phyloP scores from a whole-genome alignment of 805 yeast genomes.

The Priceomyces fermenticarens region DNA sequence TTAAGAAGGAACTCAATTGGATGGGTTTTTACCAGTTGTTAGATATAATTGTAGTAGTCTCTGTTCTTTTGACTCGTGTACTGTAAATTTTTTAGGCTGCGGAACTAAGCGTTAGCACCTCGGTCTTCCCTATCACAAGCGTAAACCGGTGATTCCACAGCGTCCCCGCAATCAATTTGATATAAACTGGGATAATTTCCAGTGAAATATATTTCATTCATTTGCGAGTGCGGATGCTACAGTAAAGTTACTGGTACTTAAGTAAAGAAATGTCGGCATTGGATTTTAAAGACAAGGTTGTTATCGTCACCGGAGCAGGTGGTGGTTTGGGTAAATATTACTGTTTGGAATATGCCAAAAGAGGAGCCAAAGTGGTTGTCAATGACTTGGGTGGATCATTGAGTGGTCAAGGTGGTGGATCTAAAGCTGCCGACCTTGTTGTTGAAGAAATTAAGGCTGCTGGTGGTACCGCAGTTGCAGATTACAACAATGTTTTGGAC shows the following conservation, averaged over 20 bases:
- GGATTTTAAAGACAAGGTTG: slow-evolving; percentile 78
- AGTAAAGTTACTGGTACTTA: not conserved
- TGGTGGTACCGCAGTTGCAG: slow-evolving; percentile 90
- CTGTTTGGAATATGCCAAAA: slow-evolving; percentile 79
- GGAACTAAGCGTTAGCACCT: slow-evolving; percentile 1
- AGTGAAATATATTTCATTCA: too few species aligned
- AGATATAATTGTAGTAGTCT: too few species aligned
- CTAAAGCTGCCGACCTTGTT: slow-evolving; percentile 81
- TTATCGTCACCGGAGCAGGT: slow-evolving; percentile 94
- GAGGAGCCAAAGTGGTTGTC: slow-evolving; percentile 95
- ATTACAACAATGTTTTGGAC: slow-evolving; percentile 84
- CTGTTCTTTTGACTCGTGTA: too few species aligned
- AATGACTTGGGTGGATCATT: slow-evolving; percentile 90
- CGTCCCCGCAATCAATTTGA: slow-evolving; percentile 4
- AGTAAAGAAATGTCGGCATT: slow-evolving; percentile 25
- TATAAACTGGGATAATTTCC: slow-evolving; percentile 5
- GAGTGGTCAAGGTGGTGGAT: slow-evolving; percentile 66
- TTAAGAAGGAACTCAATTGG: too few species aligned
- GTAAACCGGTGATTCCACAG: not conserved
- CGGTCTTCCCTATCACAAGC: slow-evolving; percentile 4
- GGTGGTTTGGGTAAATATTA: slow-evolving; percentile 93
- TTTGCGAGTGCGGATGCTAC: too few species aligned
- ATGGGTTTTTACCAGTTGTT: too few species aligned
- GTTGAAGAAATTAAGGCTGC: slow-evolving; percentile 74
- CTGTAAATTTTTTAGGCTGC: not conserved